phyloP scores from a whole-genome alignment of 2,329 filamentous ascomycete species.

The Keithomyces neogunnii region DNA sequence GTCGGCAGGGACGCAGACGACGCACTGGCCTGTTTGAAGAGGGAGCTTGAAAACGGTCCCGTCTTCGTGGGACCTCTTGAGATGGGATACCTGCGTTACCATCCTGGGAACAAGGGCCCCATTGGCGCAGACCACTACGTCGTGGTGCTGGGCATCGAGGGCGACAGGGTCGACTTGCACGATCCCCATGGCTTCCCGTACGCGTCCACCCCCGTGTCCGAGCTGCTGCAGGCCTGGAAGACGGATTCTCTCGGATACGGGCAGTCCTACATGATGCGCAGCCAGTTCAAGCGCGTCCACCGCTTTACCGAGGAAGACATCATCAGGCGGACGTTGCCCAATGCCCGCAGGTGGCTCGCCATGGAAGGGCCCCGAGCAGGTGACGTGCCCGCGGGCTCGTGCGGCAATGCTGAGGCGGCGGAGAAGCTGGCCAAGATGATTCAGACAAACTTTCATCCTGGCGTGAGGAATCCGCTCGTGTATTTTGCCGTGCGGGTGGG shows the following conservation, averaged over 20 bases:
- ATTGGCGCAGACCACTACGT: slow-evolving; percentile 13
- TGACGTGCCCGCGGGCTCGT: slow-evolving; percentile 8
- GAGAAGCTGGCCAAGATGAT: slow-evolving; percentile 7
- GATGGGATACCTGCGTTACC: slow-evolving; percentile 11
- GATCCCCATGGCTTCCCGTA: slow-evolving; percentile 11
- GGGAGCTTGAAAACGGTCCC: slow-evolving; percentile 8
- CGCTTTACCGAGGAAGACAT: slow-evolving; percentile 9
- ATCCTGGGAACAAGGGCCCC: slow-evolving; percentile 8
- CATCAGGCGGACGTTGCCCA: slow-evolving; percentile 8
- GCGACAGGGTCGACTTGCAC: slow-evolving; percentile 8
- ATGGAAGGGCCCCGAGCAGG: not conserved
- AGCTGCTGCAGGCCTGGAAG: slow-evolving; percentile 11
- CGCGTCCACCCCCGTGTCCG: slow-evolving; percentile 8
- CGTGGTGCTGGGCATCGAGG: slow-evolving; percentile 7
- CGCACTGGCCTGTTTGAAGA: slow-evolving; percentile 6
- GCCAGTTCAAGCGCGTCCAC: slow-evolving; percentile 7
- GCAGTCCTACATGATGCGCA: slow-evolving; percentile 11
- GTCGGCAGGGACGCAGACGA: slow-evolving; percentile 8
- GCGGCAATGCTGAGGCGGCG: slow-evolving; percentile 9
- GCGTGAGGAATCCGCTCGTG: slow-evolving; percentile 4
- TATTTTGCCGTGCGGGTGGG: slow-evolving; percentile 11
- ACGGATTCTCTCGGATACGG: slow-evolving; percentile 11
- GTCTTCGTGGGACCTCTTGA: slow-evolving; percentile 12
- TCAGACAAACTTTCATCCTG: slow-evolving; percentile 3
- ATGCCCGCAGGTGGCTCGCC: slow-evolving; percentile 7